Evolutionary conservation across 176 grass and related monocot genomes (phyloP).

Genomic region (Sorghum bicolor): Sorghum_bicolor_NCBIv3 NC_012878.2:56252001-56252500

Average conservation of each 20-base stretch:
- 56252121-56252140: conserved; percentile 60
- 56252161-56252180: conserved; percentile 72
- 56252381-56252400: conserved; percentile 81
- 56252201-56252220: conserved; percentile 41
- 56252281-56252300: conserved; percentile 87
- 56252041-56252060: background rate
- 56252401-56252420: conserved; percentile 71
- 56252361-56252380: conserved; percentile 91
- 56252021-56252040: background rate
- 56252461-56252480: background rate
- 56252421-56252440: conserved; percentile 55
- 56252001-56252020: background rate
- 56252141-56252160: conserved; percentile 92
- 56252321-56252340: conserved; percentile 83
- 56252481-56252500: no score
- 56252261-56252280: background rate
- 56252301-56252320: conserved; percentile 98
- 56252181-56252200: conserved; percentile 90
- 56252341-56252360: conserved; percentile 86
- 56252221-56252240: background rate
- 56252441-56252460: conserved; percentile 10
- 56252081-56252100: conserved; percentile 98
- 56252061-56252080: conserved; percentile 98
- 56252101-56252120: conserved; percentile 87
- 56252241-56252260: background rate